These are phyloP conservation scores for Kwoniella shivajii DNA, from an alignment of 1,284 basidiomycete genomes.

Conservation along the genomic window DNA sequence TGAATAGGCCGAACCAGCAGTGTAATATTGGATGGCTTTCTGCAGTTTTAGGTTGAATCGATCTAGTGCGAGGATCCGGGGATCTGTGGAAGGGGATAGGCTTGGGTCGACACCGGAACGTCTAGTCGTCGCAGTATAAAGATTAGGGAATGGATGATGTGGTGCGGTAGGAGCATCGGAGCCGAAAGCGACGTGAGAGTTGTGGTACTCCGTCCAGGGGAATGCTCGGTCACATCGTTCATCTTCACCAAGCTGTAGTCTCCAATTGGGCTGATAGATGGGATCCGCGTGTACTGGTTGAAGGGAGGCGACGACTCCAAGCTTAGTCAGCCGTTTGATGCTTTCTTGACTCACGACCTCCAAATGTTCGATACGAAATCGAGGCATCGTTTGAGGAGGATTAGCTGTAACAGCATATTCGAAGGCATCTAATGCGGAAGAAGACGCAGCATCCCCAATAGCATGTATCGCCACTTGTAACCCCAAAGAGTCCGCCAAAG, in stretches of 20 bases:
- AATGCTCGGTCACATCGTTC: conserved; percentile 33
- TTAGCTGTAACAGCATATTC: conserved; percentile 27
- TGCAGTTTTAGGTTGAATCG: conserved; percentile 18
- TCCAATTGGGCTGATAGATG: conserved; percentile 29
- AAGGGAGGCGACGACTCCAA: conserved; percentile 33
- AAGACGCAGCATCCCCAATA: conserved; percentile 38
- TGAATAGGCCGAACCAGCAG: conserved; percentile 24
- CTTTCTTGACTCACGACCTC: conserved; percentile 26
- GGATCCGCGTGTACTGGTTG: conserved; percentile 43
- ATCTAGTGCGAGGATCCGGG: conserved; percentile 14
- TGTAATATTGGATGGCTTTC: conserved; percentile 26
- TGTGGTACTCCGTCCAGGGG: conserved; percentile 30
- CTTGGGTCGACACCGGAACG: conserved; percentile 26
- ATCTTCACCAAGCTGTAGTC: conserved; percentile 27
- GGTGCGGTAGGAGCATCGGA: conserved; percentile 38
- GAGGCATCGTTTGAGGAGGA: conserved; percentile 12
- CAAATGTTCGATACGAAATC: conserved; percentile 42
- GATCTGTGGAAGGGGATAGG: conserved; percentile 14
- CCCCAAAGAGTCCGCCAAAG: conserved; percentile 30
- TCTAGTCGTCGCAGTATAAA: conserved; percentile 37
- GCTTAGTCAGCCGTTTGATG: conserved; percentile 25
- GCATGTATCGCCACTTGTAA: conserved; percentile 40
- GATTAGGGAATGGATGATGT: conserved; percentile 30
- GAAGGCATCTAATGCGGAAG: conserved; percentile 34
- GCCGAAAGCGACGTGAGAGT: conserved; percentile 29